These are phyloP conservation scores for Boletus barrowsii DNA, from an alignment of 768 basidiomycete species.

Conservation along the genomic window DNA sequence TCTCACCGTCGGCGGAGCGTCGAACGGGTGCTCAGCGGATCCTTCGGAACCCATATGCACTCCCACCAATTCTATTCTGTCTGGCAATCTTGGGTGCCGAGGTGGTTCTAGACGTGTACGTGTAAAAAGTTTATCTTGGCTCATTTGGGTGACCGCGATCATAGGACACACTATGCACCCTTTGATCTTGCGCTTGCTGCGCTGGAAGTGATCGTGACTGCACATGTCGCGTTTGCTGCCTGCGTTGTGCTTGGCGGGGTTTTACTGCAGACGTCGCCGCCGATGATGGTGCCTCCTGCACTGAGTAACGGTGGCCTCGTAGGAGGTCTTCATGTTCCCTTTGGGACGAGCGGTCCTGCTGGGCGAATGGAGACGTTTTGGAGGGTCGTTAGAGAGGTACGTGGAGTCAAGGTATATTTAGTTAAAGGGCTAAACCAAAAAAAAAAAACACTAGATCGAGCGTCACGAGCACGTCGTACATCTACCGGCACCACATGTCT, in stretches of 20 bases:
- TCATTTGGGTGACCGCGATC: not conserved
- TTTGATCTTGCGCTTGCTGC: conserved; percentile 88
- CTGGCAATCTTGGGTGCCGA: conserved; percentile 52
- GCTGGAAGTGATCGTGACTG: conserved; percentile 72
- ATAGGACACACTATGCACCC: conserved; percentile 54
- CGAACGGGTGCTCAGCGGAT: conserved; percentile 26
- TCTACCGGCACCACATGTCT: conserved; percentile 82
- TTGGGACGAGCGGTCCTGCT: conserved; percentile 27
- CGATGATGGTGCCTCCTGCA: conserved; percentile 20
- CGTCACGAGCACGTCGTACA: conserved; percentile 80
- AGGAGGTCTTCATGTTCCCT: not conserved
- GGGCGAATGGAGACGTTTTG: conserved; percentile 81
- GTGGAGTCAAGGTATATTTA: conserved; percentile 16
- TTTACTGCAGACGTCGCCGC: conserved; percentile 86
- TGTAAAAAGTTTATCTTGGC: conserved; percentile 13
- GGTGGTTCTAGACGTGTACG: conserved; percentile 56
- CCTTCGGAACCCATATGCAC: conserved; percentile 72
- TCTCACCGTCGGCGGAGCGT: conserved; percentile 4
- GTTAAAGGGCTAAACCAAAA: not conserved
- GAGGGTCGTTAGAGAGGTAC: conserved; percentile 77
- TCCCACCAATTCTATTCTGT: conserved; percentile 61
- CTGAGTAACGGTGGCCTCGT: conserved; percentile 12
- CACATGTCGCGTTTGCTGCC: conserved; percentile 80
- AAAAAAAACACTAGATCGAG: conserved; percentile 60
- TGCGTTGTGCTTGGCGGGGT: conserved; percentile 81